Base-by-base conservation (phyloP, 106 monocot genomes). In the Allium cepa region DNA sequence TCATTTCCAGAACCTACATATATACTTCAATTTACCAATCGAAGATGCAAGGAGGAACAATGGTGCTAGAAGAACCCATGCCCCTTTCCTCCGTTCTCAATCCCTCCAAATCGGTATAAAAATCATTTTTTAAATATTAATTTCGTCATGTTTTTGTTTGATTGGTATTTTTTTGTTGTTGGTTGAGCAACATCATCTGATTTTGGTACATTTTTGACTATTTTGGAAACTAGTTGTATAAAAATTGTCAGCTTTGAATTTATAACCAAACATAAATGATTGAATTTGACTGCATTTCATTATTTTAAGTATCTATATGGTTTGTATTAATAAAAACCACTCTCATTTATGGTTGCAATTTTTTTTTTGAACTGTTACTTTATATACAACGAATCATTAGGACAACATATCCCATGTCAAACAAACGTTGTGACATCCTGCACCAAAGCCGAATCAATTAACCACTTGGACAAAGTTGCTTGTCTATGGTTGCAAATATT, bases 31-130 rank as follows among this genome's bases (percentile, higher is more conserved):
- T 58, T 27, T 8, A 15, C 36, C 36, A 49, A 64, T 50, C n/a
- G 9, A 53, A 9, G 56, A 78, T 78, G 78, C 78, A 60, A 59
- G 72, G 72, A 48, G 62, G 72, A 11, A 65, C 58, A 15, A 72
- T 78, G 78, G 53, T 72, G 11, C 46, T 78, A 8, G 67, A 72
- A 16, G 78, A 78, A 67, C 78, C 78, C 51, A 67, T 68, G 59
- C 45, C 67, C 60, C 67, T 72, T 16, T 49, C 72, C 60, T 72
- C 72, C 51, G 72, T 73, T 47, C 61, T 72, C 53, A 45, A 6
- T 27, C 51, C 51, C 14, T 73, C 72, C 22, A 73, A 78, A 52
- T 16, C 67, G 4, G 78, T 78, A 64, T 5, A 46, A 9, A 53
- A 4, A 14, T 47, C 22, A 15, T 46, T 0, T 46, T 18, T n/a